Base-by-base conservation (phyloP, 2,329 filamentous ascomycete species). In the Coniochaeta sp. region DNA sequence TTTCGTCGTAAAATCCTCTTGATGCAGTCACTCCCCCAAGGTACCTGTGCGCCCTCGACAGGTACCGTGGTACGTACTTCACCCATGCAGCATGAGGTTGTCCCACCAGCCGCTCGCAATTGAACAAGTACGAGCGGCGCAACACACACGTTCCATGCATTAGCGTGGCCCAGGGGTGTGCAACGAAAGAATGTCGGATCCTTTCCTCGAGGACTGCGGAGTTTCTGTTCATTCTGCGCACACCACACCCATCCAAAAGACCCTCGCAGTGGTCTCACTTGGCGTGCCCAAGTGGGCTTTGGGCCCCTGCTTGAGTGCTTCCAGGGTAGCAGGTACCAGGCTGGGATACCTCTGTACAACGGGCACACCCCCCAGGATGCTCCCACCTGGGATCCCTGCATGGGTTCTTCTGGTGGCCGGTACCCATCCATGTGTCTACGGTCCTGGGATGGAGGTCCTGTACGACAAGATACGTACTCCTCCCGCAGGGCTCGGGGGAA, bases 91-190 rank as follows among this genome's bases (percentile, higher is more conserved):
- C 30, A 30, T 32, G n/a, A n/a, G 38, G 30, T 36, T 12, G 34
- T 36, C 16, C 52, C 52, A 36, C 52, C 52, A 36, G 28, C 52
- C 52, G 54, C 54, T 56, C 54, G 54, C 54, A 38, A 56, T 56
- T 56, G 30, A 56, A 56, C 28, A 38, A 56, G 30, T 56, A 38
- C 52, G 52, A 54, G 30, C 26, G 7, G 42, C 14, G 42, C 42
- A 32, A 55, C 30, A 55, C 54, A 56, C 54, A 56, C 54, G 54
- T 56, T 56, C 54, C 54, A 38, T 56, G 54, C 54, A 56, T 56
- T 56, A 56, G 54, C 30, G 54, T 24, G 24, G 24, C 24, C 47
- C 24, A 26, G 26, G n/a, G 24, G 22, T 28, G 47, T 30, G 22
- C 42, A 24, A 47, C 42, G 19, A 47, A 47, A 9, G 42, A 47